A percentile compares a stretch with the other conserved stretches of the same genome.
Conservation (phyloP, 495 filamentous ascomycete genomes). For the Penicillium mononematosum region DNA sequence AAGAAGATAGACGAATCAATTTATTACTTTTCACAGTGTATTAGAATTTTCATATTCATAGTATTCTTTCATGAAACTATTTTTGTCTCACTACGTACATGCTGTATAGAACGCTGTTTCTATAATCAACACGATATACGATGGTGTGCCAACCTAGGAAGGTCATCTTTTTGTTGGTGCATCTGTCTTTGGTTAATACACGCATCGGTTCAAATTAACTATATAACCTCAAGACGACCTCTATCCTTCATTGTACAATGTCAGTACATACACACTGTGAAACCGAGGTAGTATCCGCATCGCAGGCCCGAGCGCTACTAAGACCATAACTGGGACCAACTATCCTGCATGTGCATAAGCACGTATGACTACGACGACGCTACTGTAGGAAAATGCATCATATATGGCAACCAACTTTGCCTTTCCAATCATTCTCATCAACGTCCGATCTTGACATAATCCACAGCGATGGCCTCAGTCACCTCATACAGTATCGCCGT, state of each 20-base stretch:
- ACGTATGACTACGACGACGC: too few relatives aligned
- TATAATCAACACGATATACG: too few relatives aligned
- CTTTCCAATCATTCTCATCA: neutral
- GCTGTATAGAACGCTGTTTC: too few relatives aligned
- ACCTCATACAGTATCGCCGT: constrained; percentile 43
- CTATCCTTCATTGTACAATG: neutral
- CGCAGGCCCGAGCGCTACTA: too few relatives aligned
- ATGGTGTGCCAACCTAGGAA: too few relatives aligned
- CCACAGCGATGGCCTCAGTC: constrained; percentile 14
- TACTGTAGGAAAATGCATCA: neutral
- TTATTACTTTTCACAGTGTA: too few relatives aligned
- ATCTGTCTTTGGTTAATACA: neutral
- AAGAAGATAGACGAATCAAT: too few relatives aligned
- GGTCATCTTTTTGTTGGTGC: neutral
- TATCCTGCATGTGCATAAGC: too few relatives aligned
- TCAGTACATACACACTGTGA: neutral
- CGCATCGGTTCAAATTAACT: neutral
- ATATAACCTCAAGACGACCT: neutral
- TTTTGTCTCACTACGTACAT: too few relatives aligned
- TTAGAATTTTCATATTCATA: too few relatives aligned
- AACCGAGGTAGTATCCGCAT: constrained; percentile 4
- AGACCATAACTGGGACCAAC: too few relatives aligned
- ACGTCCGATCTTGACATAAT: neutral
- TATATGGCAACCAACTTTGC: neutral
- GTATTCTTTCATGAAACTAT: too few relatives aligned